Base-by-base conservation (phyloP, 2,329 filamentous ascomycete species). In the Fusarium odoratissimum region DNA sequence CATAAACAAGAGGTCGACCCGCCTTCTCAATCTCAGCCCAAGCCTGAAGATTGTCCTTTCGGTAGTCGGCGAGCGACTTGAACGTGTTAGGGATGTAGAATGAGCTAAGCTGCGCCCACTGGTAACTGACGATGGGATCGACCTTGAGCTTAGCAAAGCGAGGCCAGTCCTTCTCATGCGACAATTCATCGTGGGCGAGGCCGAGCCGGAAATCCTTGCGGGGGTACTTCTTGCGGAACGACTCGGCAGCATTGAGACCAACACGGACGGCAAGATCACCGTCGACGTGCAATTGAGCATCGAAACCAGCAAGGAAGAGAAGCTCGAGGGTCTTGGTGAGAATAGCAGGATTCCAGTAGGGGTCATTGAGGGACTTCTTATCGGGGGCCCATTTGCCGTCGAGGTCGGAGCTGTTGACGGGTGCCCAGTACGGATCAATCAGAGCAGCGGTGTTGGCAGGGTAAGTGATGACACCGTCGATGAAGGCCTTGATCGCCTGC, bases 401-500 rank as follows among this genome's bases (percentile, higher is more conserved):
- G 2, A 62, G 25, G 25, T 67, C 25, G 5, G 75, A 76, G 31
- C 67, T 67, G 31, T 74, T 68, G 54, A 76, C 61, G 1, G 75
- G 76, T 0, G 58, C 49, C 64, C 71, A 71, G 40, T 79, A 79
- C 1, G 77, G 77, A 25, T 79, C 76, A 17, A 79, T 74, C 4
- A 79, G 58, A 9, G 76, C 77, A 2, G 76, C 77, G 1, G 77
- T 79, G 33, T 78, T 79, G 31, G 77, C 69, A 2, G 77, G 77
- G 41, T 79, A 79, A 1, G 74, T 72, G 13, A 79, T 78, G 42
- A 79, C 74, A 6, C 77, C 77, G 14, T 79, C 77, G 23, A 78
- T 66, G 12, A 75, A 78, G 4, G 74, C 71, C 69, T 79, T 79
- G 64, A 79, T 61, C 4, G 77, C 74, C 31, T 79, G 77, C 75